These are phyloP conservation scores for Talaromyces sp. DNA, from an alignment of 2,329 filamentous ascomycete genomes.

Conservation along the genomic window DNA sequence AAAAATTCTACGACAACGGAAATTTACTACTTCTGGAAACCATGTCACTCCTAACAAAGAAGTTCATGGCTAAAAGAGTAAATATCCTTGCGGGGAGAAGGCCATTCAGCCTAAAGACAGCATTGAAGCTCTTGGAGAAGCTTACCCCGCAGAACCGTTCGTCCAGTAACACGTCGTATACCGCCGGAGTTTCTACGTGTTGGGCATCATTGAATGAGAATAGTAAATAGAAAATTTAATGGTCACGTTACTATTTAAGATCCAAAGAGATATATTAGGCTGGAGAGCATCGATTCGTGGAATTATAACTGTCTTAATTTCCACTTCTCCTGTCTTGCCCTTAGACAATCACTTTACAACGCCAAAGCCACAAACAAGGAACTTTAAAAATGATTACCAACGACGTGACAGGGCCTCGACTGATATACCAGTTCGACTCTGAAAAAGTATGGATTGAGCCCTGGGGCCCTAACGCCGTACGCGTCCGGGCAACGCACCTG, in stretches of 20 bases:
- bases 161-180: not conserved
- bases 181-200: not conserved
- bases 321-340: not conserved
- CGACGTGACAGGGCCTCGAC: slow-evolving; percentile 24
- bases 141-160: not conserved
- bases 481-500: slow-evolving; percentile 33
- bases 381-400: slow-evolving; percentile 24
- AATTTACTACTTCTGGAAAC: not conserved
- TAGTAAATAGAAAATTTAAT: not conserved
- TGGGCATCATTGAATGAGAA: not conserved
- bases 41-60: not conserved
- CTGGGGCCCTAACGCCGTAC: slow-evolving; percentile 35
- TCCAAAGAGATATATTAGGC: not conserved
- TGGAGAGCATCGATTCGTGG: not conserved
- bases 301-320: not conserved
- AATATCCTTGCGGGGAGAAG: not conserved
- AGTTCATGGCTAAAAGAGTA: not conserved
- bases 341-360: not conserved
- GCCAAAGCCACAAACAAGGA: not conserved
- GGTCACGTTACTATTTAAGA: not conserved
- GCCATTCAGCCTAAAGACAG: not conserved
- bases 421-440: slow-evolving; percentile 34
- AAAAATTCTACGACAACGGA: not conserved
- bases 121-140: not conserved
- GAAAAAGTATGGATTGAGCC: slow-evolving; percentile 34